phyloP scores from a whole-genome alignment of 768 basidiomycete species.

The Mycena crocata region DNA sequence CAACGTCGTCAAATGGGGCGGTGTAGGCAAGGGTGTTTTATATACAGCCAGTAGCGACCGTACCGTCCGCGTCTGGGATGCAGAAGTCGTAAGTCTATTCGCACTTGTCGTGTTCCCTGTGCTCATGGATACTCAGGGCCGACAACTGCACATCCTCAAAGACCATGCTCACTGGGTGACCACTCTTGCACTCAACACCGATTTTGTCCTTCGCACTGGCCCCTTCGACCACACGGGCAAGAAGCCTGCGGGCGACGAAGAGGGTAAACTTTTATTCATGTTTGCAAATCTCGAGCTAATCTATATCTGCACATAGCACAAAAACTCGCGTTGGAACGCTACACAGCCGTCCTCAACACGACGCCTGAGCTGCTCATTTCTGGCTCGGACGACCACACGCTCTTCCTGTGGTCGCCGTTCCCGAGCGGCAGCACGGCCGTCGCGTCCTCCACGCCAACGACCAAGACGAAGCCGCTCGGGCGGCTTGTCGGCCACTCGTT shows the following conservation, averaged over 20 bases:
- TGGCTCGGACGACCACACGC: slow-evolving; percentile 97
- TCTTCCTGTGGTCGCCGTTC: slow-evolving; percentile 95
- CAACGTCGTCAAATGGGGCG: slow-evolving; percentile 97
- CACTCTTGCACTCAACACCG: slow-evolving; percentile 93
- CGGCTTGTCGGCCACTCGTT: slow-evolving; percentile 95
- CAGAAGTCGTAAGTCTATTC: slow-evolving; percentile 65
- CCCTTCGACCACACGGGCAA: slow-evolving; percentile 93
- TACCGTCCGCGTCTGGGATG: slow-evolving; percentile 95
- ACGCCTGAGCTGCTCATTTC: slow-evolving; percentile 90
- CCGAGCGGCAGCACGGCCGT: slow-evolving; percentile 52
- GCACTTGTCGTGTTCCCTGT: slow-evolving; percentile 10
- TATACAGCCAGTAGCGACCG: slow-evolving; percentile 97
- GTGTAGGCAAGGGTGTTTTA: slow-evolving; percentile 84
- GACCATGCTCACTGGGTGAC: slow-evolving; percentile 99
- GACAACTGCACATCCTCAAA: slow-evolving; percentile 84
- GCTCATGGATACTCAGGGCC: slow-evolving; percentile 65
- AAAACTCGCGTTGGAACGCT: slow-evolving; percentile 79
- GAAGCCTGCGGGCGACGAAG: slow-evolving; percentile 80
- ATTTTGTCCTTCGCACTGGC: slow-evolving; percentile 94
- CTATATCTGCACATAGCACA: slow-evolving; percentile 65
- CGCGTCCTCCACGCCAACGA: slow-evolving; percentile 44
- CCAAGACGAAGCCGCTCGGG: slow-evolving; percentile 75
- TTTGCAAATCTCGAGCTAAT: not conserved
- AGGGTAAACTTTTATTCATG: slow-evolving; percentile 63
- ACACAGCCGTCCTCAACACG: slow-evolving; percentile 72